Conservation (phyloP, 2,329 filamentous ascomycete species). For the Botrytis paeoniae region DNA sequence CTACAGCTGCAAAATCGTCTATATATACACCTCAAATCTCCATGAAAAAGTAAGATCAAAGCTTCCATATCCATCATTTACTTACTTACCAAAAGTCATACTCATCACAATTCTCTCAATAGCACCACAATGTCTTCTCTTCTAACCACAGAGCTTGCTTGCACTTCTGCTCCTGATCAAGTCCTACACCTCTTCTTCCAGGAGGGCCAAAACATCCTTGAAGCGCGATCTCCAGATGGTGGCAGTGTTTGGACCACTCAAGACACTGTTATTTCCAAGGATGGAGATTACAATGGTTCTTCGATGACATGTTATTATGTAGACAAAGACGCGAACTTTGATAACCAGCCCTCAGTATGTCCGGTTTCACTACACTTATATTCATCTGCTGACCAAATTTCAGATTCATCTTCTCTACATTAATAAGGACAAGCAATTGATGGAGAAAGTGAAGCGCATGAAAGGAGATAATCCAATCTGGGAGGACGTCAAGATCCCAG, state of each 20-base stretch:
- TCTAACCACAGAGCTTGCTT: slow-evolving; percentile 8
- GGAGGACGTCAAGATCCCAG: slow-evolving; percentile 8
- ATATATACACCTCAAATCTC: slow-evolving; percentile 8
- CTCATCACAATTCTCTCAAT: neutral
- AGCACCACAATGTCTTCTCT: slow-evolving; percentile 6
- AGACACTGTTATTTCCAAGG: slow-evolving; percentile 15
- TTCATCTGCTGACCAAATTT: neutral
- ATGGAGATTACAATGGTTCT: slow-evolving; percentile 4
- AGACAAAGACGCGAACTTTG: slow-evolving; percentile 10
- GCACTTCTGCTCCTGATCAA: slow-evolving; percentile 5
- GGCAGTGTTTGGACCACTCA: slow-evolving; percentile 6
- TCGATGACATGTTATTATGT: slow-evolving; percentile 15
- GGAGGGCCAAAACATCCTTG: neutral
- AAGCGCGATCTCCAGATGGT: slow-evolving; percentile 15
- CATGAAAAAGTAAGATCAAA: neutral
- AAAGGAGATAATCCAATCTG: slow-evolving; percentile 7
- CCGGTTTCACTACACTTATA: too few relatives aligned
- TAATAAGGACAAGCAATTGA: neutral
- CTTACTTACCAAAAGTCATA: neutral
- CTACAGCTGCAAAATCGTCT: neutral
- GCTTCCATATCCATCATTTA: neutral
- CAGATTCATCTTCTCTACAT: slow-evolving; percentile 19
- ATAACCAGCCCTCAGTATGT: slow-evolving; percentile 1
- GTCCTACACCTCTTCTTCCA: slow-evolving; percentile 14
- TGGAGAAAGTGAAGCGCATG: slow-evolving; percentile 15